A percentile compares a stretch with the other conserved stretches of the same genome.
phyloP scores from a whole-genome alignment of 805 yeast species.

The Ogataea pilisensis region DNA sequence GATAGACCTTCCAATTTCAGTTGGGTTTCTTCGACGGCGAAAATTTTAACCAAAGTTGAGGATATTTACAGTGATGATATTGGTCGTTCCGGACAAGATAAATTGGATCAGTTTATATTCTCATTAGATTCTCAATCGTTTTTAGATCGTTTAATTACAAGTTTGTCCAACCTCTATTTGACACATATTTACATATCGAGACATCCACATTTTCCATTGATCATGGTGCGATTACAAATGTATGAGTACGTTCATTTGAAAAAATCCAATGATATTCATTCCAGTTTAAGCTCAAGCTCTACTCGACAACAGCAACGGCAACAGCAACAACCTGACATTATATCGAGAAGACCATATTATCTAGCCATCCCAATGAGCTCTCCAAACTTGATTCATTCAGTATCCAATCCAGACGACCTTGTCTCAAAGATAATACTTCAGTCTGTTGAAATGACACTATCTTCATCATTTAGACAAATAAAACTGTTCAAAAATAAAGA shows the following conservation, averaged over 20 bases:
- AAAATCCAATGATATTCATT: constrained; percentile 5
- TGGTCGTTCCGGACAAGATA: constrained; percentile 19
- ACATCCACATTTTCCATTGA: constrained; percentile 59
- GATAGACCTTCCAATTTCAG: constrained; percentile 47
- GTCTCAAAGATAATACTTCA: constrained; percentile 55
- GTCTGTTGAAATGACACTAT: constrained; percentile 51
- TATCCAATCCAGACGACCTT: constrained; percentile 34
- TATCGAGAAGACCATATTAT: constrained; percentile 59
- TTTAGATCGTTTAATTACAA: constrained; percentile 42
- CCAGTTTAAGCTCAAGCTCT: constrained; percentile 4
- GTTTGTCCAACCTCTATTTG: constrained; percentile 48
- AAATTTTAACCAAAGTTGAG: constrained; percentile 23
- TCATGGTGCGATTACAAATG: constrained; percentile 62
- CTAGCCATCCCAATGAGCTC: constrained; percentile 65
- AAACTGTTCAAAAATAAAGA: constrained; percentile 34
- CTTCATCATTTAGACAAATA: constrained; percentile 40
- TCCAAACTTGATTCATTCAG: constrained; percentile 59
- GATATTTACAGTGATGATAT: background rate
- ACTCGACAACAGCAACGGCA: too few relatives aligned
- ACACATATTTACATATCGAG: constrained; percentile 64
- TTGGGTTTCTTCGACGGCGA: constrained; percentile 48
- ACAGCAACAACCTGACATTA: constrained; percentile 36
- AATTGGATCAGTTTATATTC: constrained; percentile 29
- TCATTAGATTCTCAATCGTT: constrained; percentile 49
- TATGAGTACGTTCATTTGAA: constrained; percentile 43